Conservation (phyloP, 2,329 filamentous ascomycete species). For the Aspergillus arachidicola region DNA sequence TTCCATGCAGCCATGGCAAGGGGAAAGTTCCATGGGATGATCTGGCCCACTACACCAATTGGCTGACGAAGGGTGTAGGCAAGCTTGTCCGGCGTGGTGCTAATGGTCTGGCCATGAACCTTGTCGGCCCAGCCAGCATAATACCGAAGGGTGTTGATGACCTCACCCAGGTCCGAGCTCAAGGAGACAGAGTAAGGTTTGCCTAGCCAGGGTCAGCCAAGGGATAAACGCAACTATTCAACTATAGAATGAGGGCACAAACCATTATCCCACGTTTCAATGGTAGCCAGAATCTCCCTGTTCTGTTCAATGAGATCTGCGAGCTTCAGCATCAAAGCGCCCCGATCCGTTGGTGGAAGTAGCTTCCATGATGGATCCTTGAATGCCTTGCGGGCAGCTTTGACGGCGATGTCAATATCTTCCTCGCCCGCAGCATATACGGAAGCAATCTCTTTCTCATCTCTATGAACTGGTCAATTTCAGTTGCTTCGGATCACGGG, state of each 20-base stretch:
- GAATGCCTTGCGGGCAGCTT: conserved; percentile 38
- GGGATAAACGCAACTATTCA: background rate
- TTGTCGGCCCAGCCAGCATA: conserved; percentile 93
- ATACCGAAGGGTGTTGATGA: conserved; percentile 75
- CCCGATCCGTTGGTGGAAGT: conserved; percentile 60
- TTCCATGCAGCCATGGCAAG: conserved; percentile 69
- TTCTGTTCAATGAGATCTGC: conserved; percentile 70
- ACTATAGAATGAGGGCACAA: background rate
- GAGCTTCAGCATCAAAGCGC: conserved; percentile 67
- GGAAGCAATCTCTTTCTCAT: conserved; percentile 69
- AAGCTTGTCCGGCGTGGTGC: conserved; percentile 64
- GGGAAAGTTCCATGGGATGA: conserved; percentile 89
- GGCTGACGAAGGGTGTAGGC: conserved; percentile 83
- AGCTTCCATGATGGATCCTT: conserved; percentile 40
- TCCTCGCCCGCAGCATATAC: conserved; percentile 62
- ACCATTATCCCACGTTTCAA: conserved; percentile 81
- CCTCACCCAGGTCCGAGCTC: conserved; percentile 71
- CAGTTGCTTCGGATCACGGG: background rate
- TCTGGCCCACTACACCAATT: conserved; percentile 79
- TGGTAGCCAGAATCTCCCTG: conserved; percentile 62
- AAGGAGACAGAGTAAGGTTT: conserved; percentile 47
- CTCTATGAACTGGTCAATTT: conserved; percentile 40
- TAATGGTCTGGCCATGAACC: conserved; percentile 80
- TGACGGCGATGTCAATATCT: conserved; percentile 36
- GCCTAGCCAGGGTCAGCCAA: conserved; percentile 29